Evolutionary conservation across 129 eudicot genomes (phyloP).

Genomic region (Artemisia argyi): DNA sequence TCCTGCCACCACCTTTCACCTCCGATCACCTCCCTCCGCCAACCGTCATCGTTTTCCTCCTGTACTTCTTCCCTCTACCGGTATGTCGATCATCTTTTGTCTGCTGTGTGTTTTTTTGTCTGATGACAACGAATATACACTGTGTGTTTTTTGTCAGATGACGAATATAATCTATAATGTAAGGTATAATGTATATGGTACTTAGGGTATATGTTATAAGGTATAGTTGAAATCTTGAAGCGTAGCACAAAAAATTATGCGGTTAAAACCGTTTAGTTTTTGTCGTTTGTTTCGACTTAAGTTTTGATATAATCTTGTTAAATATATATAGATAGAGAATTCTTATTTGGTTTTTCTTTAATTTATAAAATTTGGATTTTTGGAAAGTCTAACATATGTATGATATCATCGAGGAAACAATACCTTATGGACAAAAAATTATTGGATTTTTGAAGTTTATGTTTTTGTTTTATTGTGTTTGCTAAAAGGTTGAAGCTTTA

Average conservation of each 20-base stretch:
- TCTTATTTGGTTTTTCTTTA: no score
- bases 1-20: conserved; percentile 30
- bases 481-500: neutral
- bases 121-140: no score
- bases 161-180: neutral
- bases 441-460: no score
- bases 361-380: no score
- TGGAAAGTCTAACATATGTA: neutral
- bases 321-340: neutral
- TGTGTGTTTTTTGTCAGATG: neutral
- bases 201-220: neutral
- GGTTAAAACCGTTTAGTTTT: conserved; percentile 19
- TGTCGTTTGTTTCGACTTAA: conserved; percentile 22
- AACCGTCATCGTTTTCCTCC: conserved; percentile 10
- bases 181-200: neutral
- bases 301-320: neutral
- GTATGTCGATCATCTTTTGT: neutral
- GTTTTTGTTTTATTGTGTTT: neutral
- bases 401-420: neutral
- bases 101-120: neutral
- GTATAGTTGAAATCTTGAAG: neutral
- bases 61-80: conserved; percentile 9
- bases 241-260: neutral
- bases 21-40: conserved; percentile 16
- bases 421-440: no score